Base-by-base conservation (phyloP, 345 rosid genomes). In the Acer campestre region DNA sequence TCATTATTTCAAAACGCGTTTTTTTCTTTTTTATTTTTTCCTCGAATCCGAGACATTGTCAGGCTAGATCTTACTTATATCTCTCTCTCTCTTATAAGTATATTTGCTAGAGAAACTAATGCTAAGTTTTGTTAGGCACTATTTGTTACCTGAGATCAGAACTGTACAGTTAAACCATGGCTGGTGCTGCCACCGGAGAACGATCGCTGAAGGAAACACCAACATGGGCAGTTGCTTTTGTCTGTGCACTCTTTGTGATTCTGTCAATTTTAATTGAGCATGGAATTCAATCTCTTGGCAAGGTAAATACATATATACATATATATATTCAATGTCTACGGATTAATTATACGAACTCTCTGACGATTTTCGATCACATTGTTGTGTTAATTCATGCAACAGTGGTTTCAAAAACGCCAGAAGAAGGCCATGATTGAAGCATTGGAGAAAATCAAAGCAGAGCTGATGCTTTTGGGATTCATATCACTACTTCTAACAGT, bases 391-490 rank as follows among this genome's bases (percentile, higher is more conserved):
- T 25, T 14, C 1, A 25, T 6, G 35, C 67, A 7, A 42, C 84
- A 89, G 94, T 88, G 85, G 87, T 89, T 91, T 56, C 87, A 81
- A 18, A 82, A 76, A 56, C 84, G 81, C 12, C 84, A 85, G 55
- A 89, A 91, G 86, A 84, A 75, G 51, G 95, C 89, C 69, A 82
- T 91, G 78, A 70, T 10, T 38, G 93, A 89, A 76, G 95, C 93
- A 20, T 76, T 91, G 69, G 93, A 85, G 85, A 89, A 91, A 76
- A 77, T 91, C 20, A 91, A 91, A 88, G 82, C 78, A 88, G 93
- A 89, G 75, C 82, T 91, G 29, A 88, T 91, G 91, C 84, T 91
- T 38, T 44, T 89, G 61, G 95, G 95, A 12, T 91, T 91, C 87
- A 86, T 91, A 61, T 91, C 93, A 2, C 77, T 89, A 18, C 70